Conservation (phyloP, 2,329 filamentous ascomycete species). For the Fusarium sp. region DNA sequence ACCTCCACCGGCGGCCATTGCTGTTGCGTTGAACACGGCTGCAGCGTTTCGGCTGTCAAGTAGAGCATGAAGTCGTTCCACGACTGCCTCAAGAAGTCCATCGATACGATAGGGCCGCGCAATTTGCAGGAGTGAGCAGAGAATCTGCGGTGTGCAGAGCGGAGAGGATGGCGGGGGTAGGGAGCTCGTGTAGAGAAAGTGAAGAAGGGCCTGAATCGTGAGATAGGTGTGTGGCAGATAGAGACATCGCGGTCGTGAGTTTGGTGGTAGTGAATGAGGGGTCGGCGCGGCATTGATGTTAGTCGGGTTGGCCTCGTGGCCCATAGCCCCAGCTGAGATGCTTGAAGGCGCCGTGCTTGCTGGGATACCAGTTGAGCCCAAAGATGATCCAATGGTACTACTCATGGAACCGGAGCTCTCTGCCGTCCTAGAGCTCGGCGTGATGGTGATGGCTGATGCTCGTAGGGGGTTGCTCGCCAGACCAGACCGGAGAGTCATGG, state of each 20-base stretch:
- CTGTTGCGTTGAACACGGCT: constrained; percentile 96
- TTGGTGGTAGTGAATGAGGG: constrained; percentile 65
- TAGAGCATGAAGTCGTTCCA: constrained; percentile 88
- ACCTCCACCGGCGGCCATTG: constrained; percentile 96
- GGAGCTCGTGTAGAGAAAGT: constrained; percentile 93
- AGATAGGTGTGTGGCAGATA: constrained; percentile 94
- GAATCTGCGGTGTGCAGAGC: constrained; percentile 91
- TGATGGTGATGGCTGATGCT: constrained; percentile 88
- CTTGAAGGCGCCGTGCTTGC: constrained; percentile 59
- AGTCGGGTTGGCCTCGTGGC: constrained; percentile 51
- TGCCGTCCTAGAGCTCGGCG: constrained; percentile 67
- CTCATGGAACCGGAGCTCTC: constrained; percentile 60
- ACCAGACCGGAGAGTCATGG: constrained; percentile 77
- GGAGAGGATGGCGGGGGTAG: constrained; percentile 80
- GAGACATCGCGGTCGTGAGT: constrained; percentile 81
- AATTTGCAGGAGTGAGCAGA: constrained; percentile 94
- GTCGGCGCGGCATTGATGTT: constrained; percentile 66
- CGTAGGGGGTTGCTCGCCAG: constrained; percentile 69
- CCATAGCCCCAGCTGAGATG: constrained; percentile 50
- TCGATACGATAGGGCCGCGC: constrained; percentile 94
- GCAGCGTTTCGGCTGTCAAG: constrained; percentile 95
- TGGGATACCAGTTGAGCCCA: constrained; percentile 50
- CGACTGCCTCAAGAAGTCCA: constrained; percentile 89
- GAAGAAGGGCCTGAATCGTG: constrained; percentile 88
- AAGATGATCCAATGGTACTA: constrained; percentile 56